Evolutionary conservation across 768 basidiomycete species (phyloP).

Genomic region (Cystoderma amianthinum): DNA sequence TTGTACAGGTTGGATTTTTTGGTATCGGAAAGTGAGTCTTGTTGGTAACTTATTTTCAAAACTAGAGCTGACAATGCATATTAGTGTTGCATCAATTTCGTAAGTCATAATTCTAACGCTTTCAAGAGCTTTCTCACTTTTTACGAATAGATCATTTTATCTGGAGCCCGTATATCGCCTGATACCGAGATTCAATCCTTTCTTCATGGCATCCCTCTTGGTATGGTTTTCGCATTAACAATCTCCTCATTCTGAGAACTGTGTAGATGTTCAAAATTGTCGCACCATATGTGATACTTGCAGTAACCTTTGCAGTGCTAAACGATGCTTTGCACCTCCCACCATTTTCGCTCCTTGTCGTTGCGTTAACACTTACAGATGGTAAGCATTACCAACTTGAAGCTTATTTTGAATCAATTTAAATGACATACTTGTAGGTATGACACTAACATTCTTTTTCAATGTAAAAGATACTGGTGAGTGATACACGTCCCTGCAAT

Average conservation of each 20-base stretch:
- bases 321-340: constrained; percentile 64
- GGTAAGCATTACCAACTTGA: constrained; percentile 25
- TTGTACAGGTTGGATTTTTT: constrained; percentile 83
- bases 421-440: constrained; percentile 33
- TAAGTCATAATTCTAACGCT: constrained; percentile 23
- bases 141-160: constrained; percentile 60
- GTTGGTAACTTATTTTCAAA: background rate
- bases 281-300: constrained; percentile 72
- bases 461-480: constrained; percentile 73
- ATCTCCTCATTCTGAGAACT: background rate
- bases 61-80: background rate
- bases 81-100: constrained; percentile 80
- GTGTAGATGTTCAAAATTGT: constrained; percentile 75
- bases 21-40: constrained; percentile 72
- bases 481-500: constrained; percentile 4
- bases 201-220: constrained; percentile 70
- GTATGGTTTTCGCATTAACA: constrained; percentile 28
- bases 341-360: constrained; percentile 74
- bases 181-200: constrained; percentile 80
- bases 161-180: constrained; percentile 84
- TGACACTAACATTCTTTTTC: constrained; percentile 82
- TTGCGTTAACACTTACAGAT: constrained; percentile 70
- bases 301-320: constrained; percentile 60
- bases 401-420: background rate
- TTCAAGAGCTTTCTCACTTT: background rate